phyloP scores from a whole-genome alignment of 106 monocot genomes.

The Allium cepa region DNA sequence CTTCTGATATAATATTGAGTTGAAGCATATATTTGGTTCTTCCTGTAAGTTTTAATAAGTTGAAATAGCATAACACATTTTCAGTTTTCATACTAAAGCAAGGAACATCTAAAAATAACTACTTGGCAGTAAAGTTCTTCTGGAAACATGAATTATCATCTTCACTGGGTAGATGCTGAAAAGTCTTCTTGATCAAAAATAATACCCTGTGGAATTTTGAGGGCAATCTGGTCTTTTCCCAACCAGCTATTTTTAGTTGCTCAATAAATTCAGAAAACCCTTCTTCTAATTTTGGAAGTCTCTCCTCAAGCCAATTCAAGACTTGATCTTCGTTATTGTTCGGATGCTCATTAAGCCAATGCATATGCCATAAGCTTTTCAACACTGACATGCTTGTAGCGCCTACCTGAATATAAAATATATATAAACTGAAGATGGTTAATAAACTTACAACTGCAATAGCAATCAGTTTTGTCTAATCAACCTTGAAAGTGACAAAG shows the following conservation, averaged over 20 bases:
- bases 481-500: slow-evolving; percentile 45
- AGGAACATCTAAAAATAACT: too few relatives aligned
- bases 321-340: background rate
- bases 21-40: too few relatives aligned
- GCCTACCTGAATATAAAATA: slow-evolving; percentile 20
- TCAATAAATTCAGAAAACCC: slow-evolving; percentile 55
- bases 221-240: slow-evolving; percentile 40
- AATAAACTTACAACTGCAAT: too few relatives aligned
- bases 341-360: slow-evolving; percentile 59
- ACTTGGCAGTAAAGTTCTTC: too few relatives aligned
- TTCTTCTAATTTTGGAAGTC: slow-evolving; percentile 40
- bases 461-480: background rate
- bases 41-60: too few relatives aligned
- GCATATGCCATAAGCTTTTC: slow-evolving; percentile 80
- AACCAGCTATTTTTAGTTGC: slow-evolving; percentile 64
- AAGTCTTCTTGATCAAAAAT: slow-evolving; percentile 18
- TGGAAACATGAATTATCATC: too few relatives aligned
- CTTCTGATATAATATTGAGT: too few relatives aligned
- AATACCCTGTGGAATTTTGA: slow-evolving; percentile 32
- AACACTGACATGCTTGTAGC: slow-evolving; percentile 41
- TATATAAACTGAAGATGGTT: background rate
- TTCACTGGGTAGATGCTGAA: too few relatives aligned
- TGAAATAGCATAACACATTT: too few relatives aligned
- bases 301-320: slow-evolving; percentile 36
- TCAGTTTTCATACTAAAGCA: too few relatives aligned